Evolutionary conservation across 805 yeast genomes (phyloP).

Genomic region (Metschnikowia cerradonensis): DNA sequence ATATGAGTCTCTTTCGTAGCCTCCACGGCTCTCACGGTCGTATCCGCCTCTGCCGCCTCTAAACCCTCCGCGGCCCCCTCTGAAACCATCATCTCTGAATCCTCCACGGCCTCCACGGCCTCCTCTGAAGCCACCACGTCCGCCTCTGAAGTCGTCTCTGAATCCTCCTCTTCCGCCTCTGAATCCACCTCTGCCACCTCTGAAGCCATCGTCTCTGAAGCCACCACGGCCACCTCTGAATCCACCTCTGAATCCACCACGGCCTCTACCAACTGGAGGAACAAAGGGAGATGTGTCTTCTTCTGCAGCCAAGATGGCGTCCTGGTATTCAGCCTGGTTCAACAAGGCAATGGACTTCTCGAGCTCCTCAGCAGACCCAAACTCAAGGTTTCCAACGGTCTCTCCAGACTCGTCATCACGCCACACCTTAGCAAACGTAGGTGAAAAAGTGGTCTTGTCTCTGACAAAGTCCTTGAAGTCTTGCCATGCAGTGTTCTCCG

Average conservation of each 20-base stretch:
- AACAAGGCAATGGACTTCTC: slow-evolving; percentile 69
- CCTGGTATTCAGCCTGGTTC: slow-evolving; percentile 69
- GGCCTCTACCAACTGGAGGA: slow-evolving; percentile 44
- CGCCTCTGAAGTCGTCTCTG: slow-evolving; percentile 23
- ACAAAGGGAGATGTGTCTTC: slow-evolving; percentile 67
- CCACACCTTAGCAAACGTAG: slow-evolving; percentile 55
- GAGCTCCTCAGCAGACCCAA: slow-evolving; percentile 66
- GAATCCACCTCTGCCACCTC: slow-evolving; percentile 32
- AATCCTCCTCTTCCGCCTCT: slow-evolving; percentile 47
- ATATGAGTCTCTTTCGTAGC: slow-evolving; percentile 44
- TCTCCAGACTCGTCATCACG: slow-evolving; percentile 46
- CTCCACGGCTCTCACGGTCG: slow-evolving; percentile 45
- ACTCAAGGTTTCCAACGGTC: slow-evolving; percentile 51
- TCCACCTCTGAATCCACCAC: slow-evolving; percentile 43
- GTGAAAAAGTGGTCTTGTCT: slow-evolving; percentile 61
- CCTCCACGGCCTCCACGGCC: slow-evolving; percentile 24
- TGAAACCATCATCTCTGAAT: slow-evolving; percentile 20
- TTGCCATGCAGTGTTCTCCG: slow-evolving; percentile 81
- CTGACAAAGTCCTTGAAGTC: slow-evolving; percentile 87
- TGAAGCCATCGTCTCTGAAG: slow-evolving; percentile 26
- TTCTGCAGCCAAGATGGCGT: slow-evolving; percentile 66
- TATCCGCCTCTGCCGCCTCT: slow-evolving; percentile 40
- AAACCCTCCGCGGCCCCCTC: slow-evolving; percentile 40
- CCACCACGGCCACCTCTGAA: slow-evolving; percentile 41
- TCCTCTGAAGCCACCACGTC: slow-evolving; percentile 34